Percentiles rank a stretch among this genome's conserved stretches.
Conservation (phyloP, 768 basidiomycete species). For the Royoungia palumana region DNA sequence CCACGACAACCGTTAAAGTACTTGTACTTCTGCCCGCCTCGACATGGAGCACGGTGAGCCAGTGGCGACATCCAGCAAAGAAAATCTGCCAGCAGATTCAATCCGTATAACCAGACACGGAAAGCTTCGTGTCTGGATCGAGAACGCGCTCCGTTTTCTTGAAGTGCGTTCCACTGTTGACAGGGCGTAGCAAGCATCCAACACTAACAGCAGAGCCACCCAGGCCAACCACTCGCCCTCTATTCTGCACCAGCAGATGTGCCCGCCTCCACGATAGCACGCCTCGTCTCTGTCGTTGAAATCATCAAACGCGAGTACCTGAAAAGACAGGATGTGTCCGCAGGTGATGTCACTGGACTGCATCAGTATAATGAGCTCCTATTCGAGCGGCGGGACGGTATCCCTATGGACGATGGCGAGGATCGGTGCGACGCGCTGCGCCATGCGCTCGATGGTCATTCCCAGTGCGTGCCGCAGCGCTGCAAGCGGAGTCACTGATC, state of each 20-base stretch:
- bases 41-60: constrained; percentile 16
- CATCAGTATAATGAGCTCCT: constrained; percentile 78
- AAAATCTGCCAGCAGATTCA: constrained; percentile 20
- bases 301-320: constrained; percentile 82
- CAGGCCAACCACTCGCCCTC: constrained; percentile 47
- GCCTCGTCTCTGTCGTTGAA: constrained; percentile 75
- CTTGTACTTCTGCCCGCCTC: too few species aligned
- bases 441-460: constrained; percentile 53
- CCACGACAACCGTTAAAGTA: constrained; percentile 2
- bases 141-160: constrained; percentile 51
- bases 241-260: constrained; percentile 53
- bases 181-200: background rate
- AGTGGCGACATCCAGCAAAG: constrained; percentile 3
- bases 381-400: constrained; percentile 32
- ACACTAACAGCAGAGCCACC: constrained; percentile 40
- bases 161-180: constrained; percentile 38
- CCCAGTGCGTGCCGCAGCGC: constrained; percentile 45
- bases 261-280: constrained; percentile 45
- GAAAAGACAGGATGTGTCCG: constrained; percentile 45
- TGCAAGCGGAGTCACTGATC: background rate
- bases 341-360: constrained; percentile 48
- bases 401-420: constrained; percentile 34
- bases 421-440: constrained; percentile 24
- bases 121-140: constrained; percentile 51
- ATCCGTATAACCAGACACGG: constrained; percentile 57